These are phyloP conservation scores for Paraconiothyrium brasiliense DNA, from an alignment of 2,329 filamentous ascomycete genomes.

Conservation along the genomic window DNA sequence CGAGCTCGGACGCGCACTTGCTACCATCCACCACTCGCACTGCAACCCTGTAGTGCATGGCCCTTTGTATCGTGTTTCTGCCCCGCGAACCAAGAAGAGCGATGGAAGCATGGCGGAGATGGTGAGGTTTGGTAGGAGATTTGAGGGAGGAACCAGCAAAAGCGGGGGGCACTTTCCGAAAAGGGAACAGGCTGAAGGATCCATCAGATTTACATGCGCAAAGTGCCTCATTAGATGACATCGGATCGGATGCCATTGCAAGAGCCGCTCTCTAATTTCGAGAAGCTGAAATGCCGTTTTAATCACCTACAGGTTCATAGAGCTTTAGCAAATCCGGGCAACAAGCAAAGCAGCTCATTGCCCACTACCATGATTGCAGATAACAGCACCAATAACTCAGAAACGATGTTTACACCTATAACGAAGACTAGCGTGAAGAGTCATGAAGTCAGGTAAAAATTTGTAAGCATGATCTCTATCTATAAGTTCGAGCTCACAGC, in stretches of 20 bases:
- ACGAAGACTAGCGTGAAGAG: not conserved
- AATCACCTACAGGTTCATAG: not conserved
- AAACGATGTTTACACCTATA: not conserved
- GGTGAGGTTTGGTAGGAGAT: slow-evolving; percentile 2
- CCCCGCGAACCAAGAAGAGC: not conserved
- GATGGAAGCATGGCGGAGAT: slow-evolving; percentile 9
- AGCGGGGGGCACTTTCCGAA: not conserved
- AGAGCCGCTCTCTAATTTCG: not conserved
- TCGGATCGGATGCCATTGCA: not conserved
- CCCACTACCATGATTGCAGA: too few species aligned
- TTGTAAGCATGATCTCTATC: not conserved
- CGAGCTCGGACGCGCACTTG: not conserved
- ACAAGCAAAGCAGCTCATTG: too few species aligned
- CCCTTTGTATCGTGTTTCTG: not conserved
- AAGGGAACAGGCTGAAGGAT: not conserved
- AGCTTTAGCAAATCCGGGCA: too few species aligned
- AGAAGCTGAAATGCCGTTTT: not conserved
- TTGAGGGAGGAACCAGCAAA: not conserved
- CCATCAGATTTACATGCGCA: not conserved
- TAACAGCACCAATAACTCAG: not conserved
- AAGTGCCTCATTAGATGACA: slow-evolving; percentile 1
- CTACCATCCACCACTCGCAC: not conserved
- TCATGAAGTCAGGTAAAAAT: not conserved
- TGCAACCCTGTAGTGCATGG: not conserved
- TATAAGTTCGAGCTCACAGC: not conserved